Evolutionary conservation across 306 rosid species (phyloP).

Genomic region (Vicia villosa): DNA sequence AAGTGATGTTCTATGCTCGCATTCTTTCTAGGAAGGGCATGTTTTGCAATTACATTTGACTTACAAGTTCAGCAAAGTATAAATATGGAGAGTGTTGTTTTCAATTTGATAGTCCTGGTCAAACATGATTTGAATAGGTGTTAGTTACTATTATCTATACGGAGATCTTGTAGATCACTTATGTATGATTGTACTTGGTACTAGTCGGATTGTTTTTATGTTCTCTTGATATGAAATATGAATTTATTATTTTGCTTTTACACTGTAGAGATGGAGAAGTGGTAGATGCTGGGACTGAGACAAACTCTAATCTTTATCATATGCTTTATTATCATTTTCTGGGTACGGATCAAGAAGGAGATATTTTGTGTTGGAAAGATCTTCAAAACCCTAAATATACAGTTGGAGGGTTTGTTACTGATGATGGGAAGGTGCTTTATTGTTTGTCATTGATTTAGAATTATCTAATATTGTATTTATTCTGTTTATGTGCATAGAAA

Average conservation of each 20-base stretch:
- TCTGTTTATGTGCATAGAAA: conserved; percentile 16
- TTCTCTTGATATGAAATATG: conserved; percentile 20
- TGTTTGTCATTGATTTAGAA: conserved; percentile 30
- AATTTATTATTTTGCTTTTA: conserved; percentile 31
- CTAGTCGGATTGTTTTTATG: conserved; percentile 10
- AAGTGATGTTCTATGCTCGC: conserved; percentile 42
- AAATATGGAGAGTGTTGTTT: neutral
- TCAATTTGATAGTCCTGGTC: conserved; percentile 22
- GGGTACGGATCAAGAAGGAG: conserved; percentile 85
- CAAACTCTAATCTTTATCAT: conserved; percentile 75
- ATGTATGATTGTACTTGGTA: conserved; percentile 1
- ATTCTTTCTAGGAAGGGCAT: neutral
- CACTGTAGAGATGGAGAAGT: conserved; percentile 66
- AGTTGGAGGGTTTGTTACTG: conserved; percentile 66
- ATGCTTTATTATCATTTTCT: conserved; percentile 82
- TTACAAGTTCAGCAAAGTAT: conserved; percentile 7
- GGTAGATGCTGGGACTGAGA: conserved; percentile 92
- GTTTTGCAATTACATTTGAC: conserved; percentile 26
- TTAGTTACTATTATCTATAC: neutral
- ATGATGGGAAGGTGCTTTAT: conserved; percentile 78
- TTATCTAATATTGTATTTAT: conserved; percentile 12
- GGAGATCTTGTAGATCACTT: conserved; percentile 12
- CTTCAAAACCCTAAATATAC: conserved; percentile 70
- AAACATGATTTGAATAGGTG: conserved; percentile 1
- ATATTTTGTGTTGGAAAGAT: conserved; percentile 90